Evolutionary conservation across 805 yeast genomes (phyloP).

Genomic region (Saccharomycopsis sp.): DNA sequence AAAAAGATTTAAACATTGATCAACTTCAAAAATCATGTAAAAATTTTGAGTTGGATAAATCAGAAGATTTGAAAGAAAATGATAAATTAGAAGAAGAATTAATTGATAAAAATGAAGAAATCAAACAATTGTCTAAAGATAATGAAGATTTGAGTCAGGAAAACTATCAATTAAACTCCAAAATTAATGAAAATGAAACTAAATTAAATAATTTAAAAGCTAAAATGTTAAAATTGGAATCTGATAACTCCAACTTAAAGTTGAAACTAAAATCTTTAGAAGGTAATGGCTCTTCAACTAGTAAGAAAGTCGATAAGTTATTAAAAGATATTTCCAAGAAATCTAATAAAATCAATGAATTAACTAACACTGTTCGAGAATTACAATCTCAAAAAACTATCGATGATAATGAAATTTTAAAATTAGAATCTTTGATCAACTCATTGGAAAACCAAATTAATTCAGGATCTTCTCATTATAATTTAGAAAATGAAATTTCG

Average conservation of each 20-base stretch:
- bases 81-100: constrained; percentile 10
- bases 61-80: constrained; percentile 15
- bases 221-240: constrained; percentile 6
- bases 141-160: constrained; percentile 19
- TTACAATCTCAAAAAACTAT: constrained; percentile 17
- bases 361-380: constrained; percentile 14
- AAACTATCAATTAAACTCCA: constrained; percentile 15
- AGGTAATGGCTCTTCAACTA: constrained; percentile 2
- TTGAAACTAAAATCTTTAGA: constrained; percentile 18
- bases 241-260: constrained; percentile 10
- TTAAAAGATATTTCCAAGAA: constrained; percentile 5
- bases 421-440: constrained; percentile 10
- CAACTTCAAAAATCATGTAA: constrained; percentile 3
- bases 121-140: constrained; percentile 14
- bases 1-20: constrained; percentile 10
- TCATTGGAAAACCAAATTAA: constrained; percentile 16
- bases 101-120: constrained; percentile 19
- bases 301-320: constrained; percentile 3
- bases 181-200: constrained; percentile 3
- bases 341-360: constrained; percentile 17
- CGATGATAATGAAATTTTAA: constrained; percentile 17
- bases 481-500: constrained; percentile 15
- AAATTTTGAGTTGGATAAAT: constrained; percentile 11
- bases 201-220: constrained; percentile 6
- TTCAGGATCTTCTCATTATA: constrained; percentile 4